A percentile compares a stretch with the other conserved stretches of the same genome.
These are phyloP conservation scores for Desmodesmus armatus DNA, from an alignment of 139 green algal genomes.

Conservation along the genomic window DNA sequence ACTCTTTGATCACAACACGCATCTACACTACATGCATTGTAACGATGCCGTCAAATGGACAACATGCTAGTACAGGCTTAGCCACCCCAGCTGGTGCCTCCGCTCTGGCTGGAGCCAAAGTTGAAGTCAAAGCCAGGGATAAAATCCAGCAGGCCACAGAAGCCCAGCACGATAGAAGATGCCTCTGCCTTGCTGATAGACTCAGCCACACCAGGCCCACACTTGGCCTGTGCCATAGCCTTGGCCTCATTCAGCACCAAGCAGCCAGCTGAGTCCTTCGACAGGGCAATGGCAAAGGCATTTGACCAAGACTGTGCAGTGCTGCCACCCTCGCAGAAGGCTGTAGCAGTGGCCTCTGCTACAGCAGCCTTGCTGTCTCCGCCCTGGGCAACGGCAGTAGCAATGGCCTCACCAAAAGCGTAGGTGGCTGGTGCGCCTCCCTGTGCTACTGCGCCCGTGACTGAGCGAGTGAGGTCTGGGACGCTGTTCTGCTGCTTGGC, in stretches of 20 bases:
- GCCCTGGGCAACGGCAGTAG: slow-evolving; percentile 38
- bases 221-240: slow-evolving; percentile 33
- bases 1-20: no score
- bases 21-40: no score
- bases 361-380: slow-evolving; percentile 35
- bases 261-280: slow-evolving; percentile 25
- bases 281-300: slow-evolving; percentile 33
- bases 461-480: background rate
- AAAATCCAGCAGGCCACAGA: slow-evolving; percentile 41
- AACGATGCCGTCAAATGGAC: no score
- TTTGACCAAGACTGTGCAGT: slow-evolving; percentile 30
- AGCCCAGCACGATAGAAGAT: slow-evolving; percentile 19
- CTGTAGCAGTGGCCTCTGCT: slow-evolving; percentile 46
- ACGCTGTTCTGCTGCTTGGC: background rate
- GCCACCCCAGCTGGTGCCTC: no score
- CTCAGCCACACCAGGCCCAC: slow-evolving; percentile 13
- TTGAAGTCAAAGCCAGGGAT: background rate
- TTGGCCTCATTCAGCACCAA: slow-evolving; percentile 39
- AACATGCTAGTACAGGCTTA: no score
- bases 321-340: slow-evolving; percentile 33
- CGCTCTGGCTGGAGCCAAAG: background rate
- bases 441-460: slow-evolving; percentile 23
- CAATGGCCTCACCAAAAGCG: slow-evolving; percentile 32
- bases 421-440: background rate
- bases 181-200: slow-evolving; percentile 12